Percentiles rank a stretch among this genome's conserved stretches.
Conservation (phyloP, 306 rosid genomes). For the Betula pendula region DNA sequence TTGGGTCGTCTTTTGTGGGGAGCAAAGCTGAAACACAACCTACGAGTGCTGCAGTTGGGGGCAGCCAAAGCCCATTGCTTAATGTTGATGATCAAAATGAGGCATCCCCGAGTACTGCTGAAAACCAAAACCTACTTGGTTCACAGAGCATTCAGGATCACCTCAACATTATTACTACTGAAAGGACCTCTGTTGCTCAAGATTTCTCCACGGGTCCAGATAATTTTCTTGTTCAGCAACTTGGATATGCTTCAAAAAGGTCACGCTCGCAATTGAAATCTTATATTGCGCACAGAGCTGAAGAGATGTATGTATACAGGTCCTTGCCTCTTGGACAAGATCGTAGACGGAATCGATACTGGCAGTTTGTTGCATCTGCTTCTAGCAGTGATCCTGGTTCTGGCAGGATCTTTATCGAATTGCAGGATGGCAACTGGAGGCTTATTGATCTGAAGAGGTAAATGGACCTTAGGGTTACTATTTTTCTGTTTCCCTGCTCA, state of each 20-base stretch:
- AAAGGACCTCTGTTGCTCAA: conserved; percentile 49
- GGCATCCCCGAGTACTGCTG: conserved; percentile 64
- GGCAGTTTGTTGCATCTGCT: conserved; percentile 95
- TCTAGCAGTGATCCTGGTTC: conserved; percentile 97
- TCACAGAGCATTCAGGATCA: conserved; percentile 37
- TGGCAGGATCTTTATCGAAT: conserved; percentile 89
- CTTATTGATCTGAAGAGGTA: conserved; percentile 97
- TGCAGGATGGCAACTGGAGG: conserved; percentile 81
- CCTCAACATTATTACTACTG: conserved; percentile 44
- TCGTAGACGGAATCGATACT: conserved; percentile 91
- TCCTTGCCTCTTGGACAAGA: conserved; percentile 99
- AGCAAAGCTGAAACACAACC: conserved; percentile 63
- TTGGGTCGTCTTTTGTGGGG: conserved; percentile 49
- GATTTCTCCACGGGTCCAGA: conserved; percentile 71
- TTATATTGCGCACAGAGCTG: conserved; percentile 85
- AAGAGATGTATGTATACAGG: conserved; percentile 94
- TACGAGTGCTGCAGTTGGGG: conserved; percentile 55
- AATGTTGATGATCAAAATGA: conserved; percentile 59
- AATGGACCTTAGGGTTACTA: neutral
- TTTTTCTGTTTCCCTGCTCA: neutral
- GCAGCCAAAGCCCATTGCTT: conserved; percentile 78
- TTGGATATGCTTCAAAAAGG: conserved; percentile 80
- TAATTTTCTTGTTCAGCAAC: conserved; percentile 61
- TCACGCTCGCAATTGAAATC: conserved; percentile 94
- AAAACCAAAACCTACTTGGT: conserved; percentile 51